phyloP scores from a whole-genome alignment of 345 rosid genomes.

The Aquilaria yunnanensis region DNA sequence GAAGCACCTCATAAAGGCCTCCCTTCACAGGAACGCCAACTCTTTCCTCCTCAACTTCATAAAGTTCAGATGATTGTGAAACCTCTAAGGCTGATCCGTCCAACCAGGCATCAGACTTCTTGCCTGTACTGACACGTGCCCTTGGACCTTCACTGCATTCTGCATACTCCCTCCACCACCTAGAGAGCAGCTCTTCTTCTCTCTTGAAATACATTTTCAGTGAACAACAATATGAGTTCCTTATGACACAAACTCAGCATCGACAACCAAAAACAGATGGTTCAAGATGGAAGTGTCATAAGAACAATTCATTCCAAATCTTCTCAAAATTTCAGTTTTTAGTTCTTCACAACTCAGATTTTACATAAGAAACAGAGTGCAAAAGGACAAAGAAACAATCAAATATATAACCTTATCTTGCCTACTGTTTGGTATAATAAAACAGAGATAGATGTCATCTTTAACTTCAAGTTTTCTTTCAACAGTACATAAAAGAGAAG shows the following conservation, averaged over 20 bases:
- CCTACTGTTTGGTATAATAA: neutral
- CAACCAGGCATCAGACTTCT: slow-evolving; percentile 26
- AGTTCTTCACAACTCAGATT: no score
- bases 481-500: no score
- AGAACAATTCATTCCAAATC: no score
- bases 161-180: slow-evolving; percentile 99
- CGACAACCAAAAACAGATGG: neutral
- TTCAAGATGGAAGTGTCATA: neutral
- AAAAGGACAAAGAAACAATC: neutral
- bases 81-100: slow-evolving; percentile 23
- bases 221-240: slow-evolving; percentile 2
- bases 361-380: neutral
- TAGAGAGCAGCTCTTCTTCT: slow-evolving; percentile 89
- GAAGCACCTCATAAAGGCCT: slow-evolving; percentile 81
- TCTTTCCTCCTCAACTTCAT: slow-evolving; percentile 81
- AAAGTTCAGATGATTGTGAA: slow-evolving; percentile 36
- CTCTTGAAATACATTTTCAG: slow-evolving; percentile 37
- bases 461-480: no score
- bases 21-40: slow-evolving; percentile 99
- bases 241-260: no score
- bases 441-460: no score
- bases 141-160: slow-evolving; percentile 94
- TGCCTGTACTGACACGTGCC: slow-evolving; percentile 28
- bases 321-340: no score
- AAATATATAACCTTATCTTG: neutral